Evolutionary conservation across 768 basidiomycete species (phyloP), one percentile per base, ranked within the genome.

Genomic region (Russula lepida): DNA sequence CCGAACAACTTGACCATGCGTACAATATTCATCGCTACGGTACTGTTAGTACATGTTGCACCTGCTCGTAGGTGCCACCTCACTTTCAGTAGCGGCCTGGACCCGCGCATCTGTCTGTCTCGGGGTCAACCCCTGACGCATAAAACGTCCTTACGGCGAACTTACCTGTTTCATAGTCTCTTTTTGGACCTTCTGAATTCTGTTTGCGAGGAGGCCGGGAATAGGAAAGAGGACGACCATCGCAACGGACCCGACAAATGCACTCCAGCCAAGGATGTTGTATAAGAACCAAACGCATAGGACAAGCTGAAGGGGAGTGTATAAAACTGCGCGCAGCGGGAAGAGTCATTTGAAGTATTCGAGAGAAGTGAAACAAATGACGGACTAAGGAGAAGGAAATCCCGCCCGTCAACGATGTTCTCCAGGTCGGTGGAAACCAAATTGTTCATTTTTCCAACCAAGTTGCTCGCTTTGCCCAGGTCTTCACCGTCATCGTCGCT

Each of bases 361-460:
- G 13, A 28, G 65, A 13, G 27, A 32, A 11, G 41, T 6, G 41
- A 3, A 48, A 35, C 2, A 1, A 8, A 32, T 11, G 21, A 60
- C 66, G 3, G 35, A 68, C 59, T 25, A 19, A 65, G 23, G 9
- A 66, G 50, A 11, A 58, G 49, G 47, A 70, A 70, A 52, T 71
- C 68, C 12, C 71, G 69, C n/a, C 68, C 72, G 2, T 68, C 66
- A 19, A 68, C 50, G 19, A 74, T 52, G 41, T 68, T 69, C 51
- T 63, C 67, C 50, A 81, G 67, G 71, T 92, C 89, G 1, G 84
- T 83, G 8, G 87, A 83, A 35, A 88, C 80, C 6, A 90, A 73
- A 57, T 89, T 91, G 70, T 86, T 91, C 69, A 92, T 84, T 69
- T 82, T 87, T 11, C 90, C 89, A 39, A 84, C 80, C 21, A 88